Percentiles rank a stretch among this genome's conserved stretches.
Conservation (phyloP, 495 filamentous ascomycete genomes). For the Lasiosphaeria miniovina region DNA sequence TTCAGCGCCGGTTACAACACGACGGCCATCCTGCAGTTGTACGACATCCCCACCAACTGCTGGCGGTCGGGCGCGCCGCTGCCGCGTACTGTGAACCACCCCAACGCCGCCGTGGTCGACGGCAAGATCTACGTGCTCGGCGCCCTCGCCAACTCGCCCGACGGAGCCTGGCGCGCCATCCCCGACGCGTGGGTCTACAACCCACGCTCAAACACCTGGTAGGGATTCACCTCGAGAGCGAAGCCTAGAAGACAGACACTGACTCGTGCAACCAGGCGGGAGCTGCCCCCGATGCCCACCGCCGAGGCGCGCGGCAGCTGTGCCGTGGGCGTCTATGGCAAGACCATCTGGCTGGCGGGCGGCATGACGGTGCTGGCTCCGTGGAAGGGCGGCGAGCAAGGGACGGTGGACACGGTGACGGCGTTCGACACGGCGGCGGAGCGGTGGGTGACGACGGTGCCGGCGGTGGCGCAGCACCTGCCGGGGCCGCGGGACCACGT, state of each 20-base stretch:
- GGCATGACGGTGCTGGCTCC: constrained; percentile 21
- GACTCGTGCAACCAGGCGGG: constrained; percentile 6
- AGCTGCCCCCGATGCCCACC: constrained; percentile 21
- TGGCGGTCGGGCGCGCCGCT: constrained; percentile 56
- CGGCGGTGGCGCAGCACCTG: constrained; percentile 14
- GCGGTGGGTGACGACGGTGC: constrained; percentile 21
- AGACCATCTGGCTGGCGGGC: constrained; percentile 24
- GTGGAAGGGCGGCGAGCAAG: constrained; percentile 5
- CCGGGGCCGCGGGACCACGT: constrained; percentile 39
- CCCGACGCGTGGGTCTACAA: constrained; percentile 57
- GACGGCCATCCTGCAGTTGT: constrained; percentile 76
- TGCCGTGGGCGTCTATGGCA: constrained; percentile 22
- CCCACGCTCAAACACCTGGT: constrained; percentile 26
- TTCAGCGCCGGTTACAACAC: constrained; percentile 25
- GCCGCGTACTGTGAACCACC: constrained; percentile 57
- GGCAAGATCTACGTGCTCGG: constrained; percentile 67
- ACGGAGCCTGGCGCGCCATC: constrained; percentile 62
- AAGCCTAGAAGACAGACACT: neutral
- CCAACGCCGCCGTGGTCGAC: constrained; percentile 44
- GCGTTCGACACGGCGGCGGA: constrained; percentile 30
- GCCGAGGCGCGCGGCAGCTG: constrained; percentile 23
- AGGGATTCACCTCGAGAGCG: neutral
- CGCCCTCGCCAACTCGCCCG: constrained; percentile 85
- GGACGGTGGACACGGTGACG: constrained; percentile 26
- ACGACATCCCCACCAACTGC: constrained; percentile 62